phyloP scores from a whole-genome alignment of 1,284 basidiomycete species.

The Pholiota adiposa region DNA sequence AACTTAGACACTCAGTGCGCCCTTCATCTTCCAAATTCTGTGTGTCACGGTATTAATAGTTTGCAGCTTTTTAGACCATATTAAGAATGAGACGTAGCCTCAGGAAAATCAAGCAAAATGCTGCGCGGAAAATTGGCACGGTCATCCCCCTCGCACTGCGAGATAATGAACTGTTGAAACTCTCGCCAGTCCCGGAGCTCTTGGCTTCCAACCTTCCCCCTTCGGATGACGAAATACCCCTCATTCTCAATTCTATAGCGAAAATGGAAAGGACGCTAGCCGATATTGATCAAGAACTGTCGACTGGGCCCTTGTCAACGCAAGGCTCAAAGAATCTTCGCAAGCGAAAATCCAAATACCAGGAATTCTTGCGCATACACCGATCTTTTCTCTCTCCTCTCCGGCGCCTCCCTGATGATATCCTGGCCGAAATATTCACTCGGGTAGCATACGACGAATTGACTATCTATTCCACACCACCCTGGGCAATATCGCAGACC shows the following conservation, averaged over 20 bases:
- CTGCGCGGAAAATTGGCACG: neutral
- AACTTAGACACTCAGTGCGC: neutral
- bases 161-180: neutral
- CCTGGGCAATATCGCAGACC: slow-evolving; percentile 16
- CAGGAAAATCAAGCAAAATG: neutral
- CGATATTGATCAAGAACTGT: neutral
- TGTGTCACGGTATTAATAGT: too few relatives aligned
- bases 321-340: neutral
- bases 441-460: slow-evolving; percentile 1
- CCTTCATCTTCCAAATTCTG: neutral
- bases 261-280: neutral
- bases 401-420: slow-evolving; percentile 16
- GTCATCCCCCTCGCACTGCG: neutral
- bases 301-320: neutral
- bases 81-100: neutral
- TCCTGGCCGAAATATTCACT: slow-evolving; percentile 14
- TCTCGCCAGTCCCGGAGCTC: slow-evolving; percentile 19
- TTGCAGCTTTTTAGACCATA: neutral
- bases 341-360: slow-evolving; percentile 1
- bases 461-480: slow-evolving; percentile 1
- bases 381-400: slow-evolving; percentile 14
- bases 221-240: slow-evolving; percentile 11
- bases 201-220: slow-evolving; percentile 15
- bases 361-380: slow-evolving; percentile 14
- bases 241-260: slow-evolving; percentile 12